Evolutionary conservation across 2,329 filamentous ascomycete species (phyloP).

Genomic region (Xylariaceae sp.): DNA sequence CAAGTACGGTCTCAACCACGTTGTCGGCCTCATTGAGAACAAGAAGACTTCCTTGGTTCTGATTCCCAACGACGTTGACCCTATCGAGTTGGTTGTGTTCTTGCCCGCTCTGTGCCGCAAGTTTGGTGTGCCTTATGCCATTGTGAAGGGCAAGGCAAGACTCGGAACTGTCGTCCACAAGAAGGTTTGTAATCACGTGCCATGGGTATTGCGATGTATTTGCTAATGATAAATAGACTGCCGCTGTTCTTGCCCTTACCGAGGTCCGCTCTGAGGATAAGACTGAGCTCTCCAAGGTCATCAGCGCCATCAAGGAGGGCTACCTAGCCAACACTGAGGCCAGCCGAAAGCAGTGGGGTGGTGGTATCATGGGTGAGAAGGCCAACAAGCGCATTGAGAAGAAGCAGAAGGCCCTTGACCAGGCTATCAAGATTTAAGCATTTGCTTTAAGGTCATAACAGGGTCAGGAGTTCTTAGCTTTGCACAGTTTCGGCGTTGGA

Average conservation of each 20-base stretch:
- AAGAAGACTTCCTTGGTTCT: slow-evolving; percentile 99
- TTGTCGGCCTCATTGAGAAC: slow-evolving; percentile 96
- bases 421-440: slow-evolving; percentile 93
- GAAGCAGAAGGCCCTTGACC: slow-evolving; percentile 93
- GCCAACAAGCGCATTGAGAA: slow-evolving; percentile 78
- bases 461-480: slow-evolving; percentile 44
- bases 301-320: slow-evolving; percentile 96
- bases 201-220: slow-evolving; percentile 3
- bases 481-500: slow-evolving; percentile 47
- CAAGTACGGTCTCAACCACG: slow-evolving; percentile 99
- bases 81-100: slow-evolving; percentile 99
- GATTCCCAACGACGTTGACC: slow-evolving; percentile 99
- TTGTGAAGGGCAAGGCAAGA: slow-evolving; percentile 99
- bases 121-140: slow-evolving; percentile 99
- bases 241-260: slow-evolving; percentile 92
- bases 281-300: slow-evolving; percentile 95
- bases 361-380: slow-evolving; percentile 99
- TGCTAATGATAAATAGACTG: slow-evolving; percentile 72
- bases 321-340: slow-evolving; percentile 97
- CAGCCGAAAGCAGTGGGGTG: slow-evolving; percentile 92
- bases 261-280: slow-evolving; percentile 99
- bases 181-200: slow-evolving; percentile 72
- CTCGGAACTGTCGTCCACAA: slow-evolving; percentile 99
- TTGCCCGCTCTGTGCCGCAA: slow-evolving; percentile 98
- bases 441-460: slow-evolving; percentile 37